These are phyloP conservation scores for Stenogyne calaminthoides DNA, from an alignment of 305 asterid species.

Conservation along the genomic window DNA sequence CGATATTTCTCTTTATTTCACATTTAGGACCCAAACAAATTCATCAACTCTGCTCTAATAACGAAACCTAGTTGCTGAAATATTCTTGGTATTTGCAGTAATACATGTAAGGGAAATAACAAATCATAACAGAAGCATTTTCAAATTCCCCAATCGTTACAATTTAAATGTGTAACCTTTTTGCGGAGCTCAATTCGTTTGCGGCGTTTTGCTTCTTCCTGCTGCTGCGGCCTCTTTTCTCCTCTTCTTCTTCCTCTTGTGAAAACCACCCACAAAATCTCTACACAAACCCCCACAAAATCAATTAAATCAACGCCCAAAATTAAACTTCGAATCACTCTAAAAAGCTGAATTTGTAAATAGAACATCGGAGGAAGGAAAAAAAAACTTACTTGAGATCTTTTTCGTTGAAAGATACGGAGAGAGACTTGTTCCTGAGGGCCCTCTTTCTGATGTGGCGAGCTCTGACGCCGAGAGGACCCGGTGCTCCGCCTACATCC, in stretches of 20 bases:
- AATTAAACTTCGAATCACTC: background rate
- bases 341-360: background rate
- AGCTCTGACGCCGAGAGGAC: constrained; percentile 38
- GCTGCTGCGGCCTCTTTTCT: constrained; percentile 84
- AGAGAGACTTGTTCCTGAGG: constrained; percentile 79
- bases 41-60: background rate
- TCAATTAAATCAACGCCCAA: background rate
- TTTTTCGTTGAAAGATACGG: constrained; percentile 79
- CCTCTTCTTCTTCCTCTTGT: constrained; percentile 98
- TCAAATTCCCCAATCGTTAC: background rate
- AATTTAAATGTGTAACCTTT: constrained; percentile 49
- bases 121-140: background rate
- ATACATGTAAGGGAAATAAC: background rate
- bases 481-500: constrained; percentile 45
- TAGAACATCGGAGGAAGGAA: background rate
- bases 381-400: constrained; percentile 59
- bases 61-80: background rate
- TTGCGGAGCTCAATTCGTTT: constrained; percentile 83
- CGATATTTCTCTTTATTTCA: background rate
- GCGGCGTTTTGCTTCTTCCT: constrained; percentile 65
- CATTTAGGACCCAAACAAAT: background rate
- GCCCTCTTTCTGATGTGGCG: constrained; percentile 77
- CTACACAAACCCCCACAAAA: constrained; percentile 34
- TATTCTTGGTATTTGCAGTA: background rate
- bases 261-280: constrained; percentile 89